Evolutionary conservation across 192 early-diverging fungal genomes (phyloP), one percentile per base, ranked within the genome.

Genomic region (Umbelopsis sp.): DNA sequence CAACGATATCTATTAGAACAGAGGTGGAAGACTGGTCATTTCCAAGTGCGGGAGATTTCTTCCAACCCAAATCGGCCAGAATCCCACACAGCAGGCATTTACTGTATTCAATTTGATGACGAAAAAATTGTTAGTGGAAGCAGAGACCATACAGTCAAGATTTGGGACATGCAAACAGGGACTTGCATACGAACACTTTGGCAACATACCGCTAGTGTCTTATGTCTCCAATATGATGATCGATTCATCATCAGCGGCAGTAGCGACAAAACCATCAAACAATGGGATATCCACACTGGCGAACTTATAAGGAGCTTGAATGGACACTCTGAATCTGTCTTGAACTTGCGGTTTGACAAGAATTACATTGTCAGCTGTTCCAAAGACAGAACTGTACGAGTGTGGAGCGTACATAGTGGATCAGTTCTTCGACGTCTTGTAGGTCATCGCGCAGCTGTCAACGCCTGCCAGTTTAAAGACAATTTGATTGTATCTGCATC

Each of bases 21-120:
- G 16, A 91, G 96, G 76, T 98, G 96, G 96, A 81, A 68, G 20
- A 26, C 71, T 6, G 92, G 91, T 8, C 75, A 77, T 17, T 94
- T 87, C 67, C 80, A 76, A 2, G 77, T 85, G 12, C 81, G 80
- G 17, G 83, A 90, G 36, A 83, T 94, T 32, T 86, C 89, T 69
- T 45, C 75, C 20, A 38, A 65, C 3, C 14, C 38, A 10, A 24
- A 24, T 24, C 45, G 74, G 20, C 31, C 43, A 44, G 71, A 73
- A 22, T 91, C 91, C 9, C 96, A 98, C 70, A 71, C 83, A 0
- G 96, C 97, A 52, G 89, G 93, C 41, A 89, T 97, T 4, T 98
- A 98, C 74, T 93, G 89, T 50, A 72, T 94, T 56, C 92, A 94
- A 79, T 91, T 92, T 75, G 91, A 92, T 49, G 76, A 82, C 11